Conservation (phyloP, 768 basidiomycete species). For the Chiua virens region DNA sequence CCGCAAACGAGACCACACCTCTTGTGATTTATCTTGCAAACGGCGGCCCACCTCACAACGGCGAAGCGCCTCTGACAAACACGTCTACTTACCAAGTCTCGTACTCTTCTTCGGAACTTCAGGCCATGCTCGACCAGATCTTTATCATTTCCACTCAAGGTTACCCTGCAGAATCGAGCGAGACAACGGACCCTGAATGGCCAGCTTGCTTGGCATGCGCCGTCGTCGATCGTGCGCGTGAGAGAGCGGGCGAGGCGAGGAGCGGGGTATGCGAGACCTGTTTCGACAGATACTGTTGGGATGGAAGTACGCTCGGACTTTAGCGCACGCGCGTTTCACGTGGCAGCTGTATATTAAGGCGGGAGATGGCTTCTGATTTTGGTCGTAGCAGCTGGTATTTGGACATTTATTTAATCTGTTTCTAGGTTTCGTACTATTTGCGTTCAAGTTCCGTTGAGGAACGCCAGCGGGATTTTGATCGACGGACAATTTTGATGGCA, state of each 20-base stretch:
- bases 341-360: no score
- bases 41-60: slow-evolving; percentile 44
- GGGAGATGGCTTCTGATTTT: no score
- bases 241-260: slow-evolving; percentile 20
- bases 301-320: slow-evolving; percentile 4
- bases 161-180: slow-evolving; percentile 25
- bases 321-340: no score
- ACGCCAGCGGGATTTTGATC: no score
- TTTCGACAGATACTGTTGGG: slow-evolving; percentile 35
- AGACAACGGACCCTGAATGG: slow-evolving; percentile 41
- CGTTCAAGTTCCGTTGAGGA: no score
- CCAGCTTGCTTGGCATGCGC: slow-evolving; percentile 53
- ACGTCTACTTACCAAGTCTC: slow-evolving; percentile 38
- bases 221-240: slow-evolving; percentile 46
- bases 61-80: slow-evolving; percentile 42
- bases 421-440: no score
- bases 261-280: slow-evolving; percentile 33
- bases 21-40: slow-evolving; percentile 61
- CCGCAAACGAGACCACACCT: slow-evolving; percentile 36
- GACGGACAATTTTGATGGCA: no score
- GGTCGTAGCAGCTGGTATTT: no score
- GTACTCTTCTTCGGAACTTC: slow-evolving; percentile 38
- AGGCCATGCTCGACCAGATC: slow-evolving; percentile 47
- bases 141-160: slow-evolving; percentile 47
- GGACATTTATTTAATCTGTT: no score